Evolutionary conservation across 257 asterid species (phyloP).

Genomic region (Nyctanthes arbortristis): DNA sequence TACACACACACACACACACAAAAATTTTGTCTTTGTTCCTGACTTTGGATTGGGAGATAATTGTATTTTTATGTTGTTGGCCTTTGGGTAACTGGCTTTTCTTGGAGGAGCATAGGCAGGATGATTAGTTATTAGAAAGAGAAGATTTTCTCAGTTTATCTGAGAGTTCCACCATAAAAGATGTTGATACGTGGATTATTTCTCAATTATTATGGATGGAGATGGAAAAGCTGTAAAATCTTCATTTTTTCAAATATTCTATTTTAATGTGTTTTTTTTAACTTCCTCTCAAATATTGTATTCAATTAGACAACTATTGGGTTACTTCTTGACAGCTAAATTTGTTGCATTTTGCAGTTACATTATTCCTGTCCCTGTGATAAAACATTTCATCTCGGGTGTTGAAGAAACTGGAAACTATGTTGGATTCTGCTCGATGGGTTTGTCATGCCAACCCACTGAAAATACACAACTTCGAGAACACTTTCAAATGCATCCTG

Average conservation of each 20-base stretch:
- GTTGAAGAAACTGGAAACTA: slow-evolving; percentile 88
- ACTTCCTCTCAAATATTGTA: neutral
- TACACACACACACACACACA: too few relatives aligned
- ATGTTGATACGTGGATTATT: neutral
- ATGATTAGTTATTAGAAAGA: neutral
- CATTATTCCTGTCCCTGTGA: slow-evolving; percentile 92
- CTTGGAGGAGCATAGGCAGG: neutral
- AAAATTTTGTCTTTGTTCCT: neutral
- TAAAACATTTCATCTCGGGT: slow-evolving; percentile 81
- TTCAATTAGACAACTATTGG: neutral
- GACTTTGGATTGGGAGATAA: neutral
- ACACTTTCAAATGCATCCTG: slow-evolving; percentile 68
- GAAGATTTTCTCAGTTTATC: neutral
- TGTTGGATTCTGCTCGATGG: slow-evolving; percentile 91
- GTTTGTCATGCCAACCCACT: slow-evolving; percentile 90
- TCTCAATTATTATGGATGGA: neutral
- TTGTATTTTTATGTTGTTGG: neutral
- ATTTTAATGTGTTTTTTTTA: too few relatives aligned
- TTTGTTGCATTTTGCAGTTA: slow-evolving; percentile 50
- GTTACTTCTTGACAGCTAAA: neutral
- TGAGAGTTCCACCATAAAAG: neutral
- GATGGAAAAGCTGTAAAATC: neutral
- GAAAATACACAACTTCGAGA: slow-evolving; percentile 84
- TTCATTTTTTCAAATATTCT: too few relatives aligned
- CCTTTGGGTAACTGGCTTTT: neutral